These are phyloP conservation scores for Aspergillus vadensis DNA, from an alignment of 2,329 filamentous ascomycete species.

Conservation along the genomic window DNA sequence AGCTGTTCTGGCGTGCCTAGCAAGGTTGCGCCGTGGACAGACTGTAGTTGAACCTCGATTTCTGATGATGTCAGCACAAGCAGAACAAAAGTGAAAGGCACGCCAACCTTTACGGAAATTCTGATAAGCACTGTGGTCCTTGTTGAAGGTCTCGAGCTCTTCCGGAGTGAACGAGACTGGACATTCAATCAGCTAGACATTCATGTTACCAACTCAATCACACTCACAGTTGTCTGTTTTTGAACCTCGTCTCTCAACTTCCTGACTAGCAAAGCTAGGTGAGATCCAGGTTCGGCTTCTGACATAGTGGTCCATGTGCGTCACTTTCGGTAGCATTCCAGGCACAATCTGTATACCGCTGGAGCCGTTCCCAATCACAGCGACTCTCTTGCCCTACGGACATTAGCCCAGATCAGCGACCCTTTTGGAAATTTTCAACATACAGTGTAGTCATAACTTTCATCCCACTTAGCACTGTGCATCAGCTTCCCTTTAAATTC, in stretches of 20 bases:
- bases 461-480: conserved; percentile 50
- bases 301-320: conserved; percentile 41
- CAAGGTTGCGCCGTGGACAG: conserved; percentile 32
- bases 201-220: neutral
- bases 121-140: conserved; percentile 34
- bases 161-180: conserved; percentile 35
- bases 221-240: conserved; percentile 33
- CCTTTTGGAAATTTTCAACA: neutral
- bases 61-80: conserved; percentile 21
- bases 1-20: conserved; percentile 32
- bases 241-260: conserved; percentile 30
- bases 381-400: conserved; percentile 36
- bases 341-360: conserved; percentile 48
- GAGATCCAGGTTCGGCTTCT: conserved; percentile 36
- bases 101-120: conserved; percentile 37
- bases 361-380: conserved; percentile 43
- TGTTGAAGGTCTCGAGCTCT: conserved; percentile 36
- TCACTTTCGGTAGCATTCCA: conserved; percentile 42
- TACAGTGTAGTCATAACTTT: conserved; percentile 37
- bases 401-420: neutral
- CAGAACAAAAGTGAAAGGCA: neutral
- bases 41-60: conserved; percentile 37
- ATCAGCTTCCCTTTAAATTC: conserved; percentile 50
- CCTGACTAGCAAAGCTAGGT: conserved; percentile 30
- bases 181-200: conserved; percentile 3